Percentiles rank a stretch among this genome's conserved stretches.
These are phyloP conservation scores for Hemerocallis citrina DNA, from an alignment of 106 monocot species.

Conservation along the genomic window DNA sequence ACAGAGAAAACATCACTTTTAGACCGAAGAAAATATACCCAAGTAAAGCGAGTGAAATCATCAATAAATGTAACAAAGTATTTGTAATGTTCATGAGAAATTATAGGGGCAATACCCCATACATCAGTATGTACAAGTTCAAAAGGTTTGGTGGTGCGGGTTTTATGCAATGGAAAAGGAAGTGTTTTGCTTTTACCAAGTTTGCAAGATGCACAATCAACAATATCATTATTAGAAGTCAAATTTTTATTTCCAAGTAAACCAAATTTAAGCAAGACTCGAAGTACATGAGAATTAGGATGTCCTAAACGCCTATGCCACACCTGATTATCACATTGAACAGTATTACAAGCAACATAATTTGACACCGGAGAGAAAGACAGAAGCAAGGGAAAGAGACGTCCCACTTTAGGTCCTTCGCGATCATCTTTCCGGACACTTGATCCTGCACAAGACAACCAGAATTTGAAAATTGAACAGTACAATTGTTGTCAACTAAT, in stretches of 20 bases:
- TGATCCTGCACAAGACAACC: conserved; percentile 14
- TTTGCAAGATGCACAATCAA: conserved; percentile 11
- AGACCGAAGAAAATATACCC: neutral
- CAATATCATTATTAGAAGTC: neutral
- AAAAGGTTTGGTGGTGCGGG: neutral
- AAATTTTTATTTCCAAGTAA: conserved; percentile 10
- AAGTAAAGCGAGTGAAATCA: neutral
- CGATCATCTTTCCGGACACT: conserved; percentile 5
- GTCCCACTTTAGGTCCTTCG: conserved; percentile 2
- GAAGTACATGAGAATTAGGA: conserved; percentile 7
- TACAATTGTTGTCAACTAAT: conserved; percentile 4
- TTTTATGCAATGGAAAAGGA: conserved; percentile 1
- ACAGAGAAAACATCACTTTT: neutral
- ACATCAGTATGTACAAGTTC: conserved; percentile 10
- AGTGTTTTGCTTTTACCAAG: conserved; percentile 13
- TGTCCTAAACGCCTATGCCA: conserved; percentile 3
- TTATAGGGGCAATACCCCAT: neutral
- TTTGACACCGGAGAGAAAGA: neutral
- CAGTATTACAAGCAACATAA: neutral
- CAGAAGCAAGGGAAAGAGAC: conserved; percentile 2
- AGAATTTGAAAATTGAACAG: conserved; percentile 11
- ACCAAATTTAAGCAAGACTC: conserved; percentile 5
- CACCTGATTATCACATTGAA: neutral
- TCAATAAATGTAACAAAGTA: conserved; percentile 8
- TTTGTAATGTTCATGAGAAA: conserved; percentile 13